Evolutionary conservation across 495 filamentous ascomycete species (phyloP), one percentile per base, ranked within the genome.

Genomic region (Aspergillus incahuasiensis): DNA sequence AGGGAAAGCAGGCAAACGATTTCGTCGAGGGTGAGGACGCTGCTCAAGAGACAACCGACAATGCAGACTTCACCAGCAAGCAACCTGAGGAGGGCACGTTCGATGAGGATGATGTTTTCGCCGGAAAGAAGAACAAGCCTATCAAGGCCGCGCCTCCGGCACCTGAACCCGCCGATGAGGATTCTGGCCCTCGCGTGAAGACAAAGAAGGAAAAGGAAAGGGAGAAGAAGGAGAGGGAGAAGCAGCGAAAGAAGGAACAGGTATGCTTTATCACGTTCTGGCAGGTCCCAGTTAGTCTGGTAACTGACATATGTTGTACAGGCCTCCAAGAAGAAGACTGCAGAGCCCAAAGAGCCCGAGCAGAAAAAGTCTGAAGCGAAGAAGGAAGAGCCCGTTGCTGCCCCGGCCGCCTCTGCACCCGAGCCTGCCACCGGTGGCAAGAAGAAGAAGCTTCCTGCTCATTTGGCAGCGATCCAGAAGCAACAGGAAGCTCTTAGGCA

Each of bases 141-240:
- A 82, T 83, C 53, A 69, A 71, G 56, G 72, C 74, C 41, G 62
- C 73, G 32, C 61, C 61, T 35, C 56, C 76, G n/a, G 73, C 79
- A 20, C 28, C 58, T 21, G 50, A 54, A 22, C 41, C 43, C 21
- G 79, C 72, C 0, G 81, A 79, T 28, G 84, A 82, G 0, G 85
- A 83, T 28, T 74, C 66, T 13, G 88, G 77, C 28, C 86, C 86
- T 49, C 80, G 82, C 49, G 76, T 96, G 57, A 84, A 96, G 74
- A 91, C 86, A 13, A 97, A 97, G 82, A 96, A 96, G 72, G 89
- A 92, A 65, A 97, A 97, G 78, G 91, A 97, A 73, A 91, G 86
- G 76, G 90, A 92, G 71, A 94, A 88, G 75, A 92, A 89, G 69
- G 92, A 95, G 76, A 84, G 88, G 51, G 89, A 95, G 74, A 92